These are phyloP conservation scores for Zalerion maritima DNA, from an alignment of 495 filamentous ascomycete genomes.

Conservation along the genomic window DNA sequence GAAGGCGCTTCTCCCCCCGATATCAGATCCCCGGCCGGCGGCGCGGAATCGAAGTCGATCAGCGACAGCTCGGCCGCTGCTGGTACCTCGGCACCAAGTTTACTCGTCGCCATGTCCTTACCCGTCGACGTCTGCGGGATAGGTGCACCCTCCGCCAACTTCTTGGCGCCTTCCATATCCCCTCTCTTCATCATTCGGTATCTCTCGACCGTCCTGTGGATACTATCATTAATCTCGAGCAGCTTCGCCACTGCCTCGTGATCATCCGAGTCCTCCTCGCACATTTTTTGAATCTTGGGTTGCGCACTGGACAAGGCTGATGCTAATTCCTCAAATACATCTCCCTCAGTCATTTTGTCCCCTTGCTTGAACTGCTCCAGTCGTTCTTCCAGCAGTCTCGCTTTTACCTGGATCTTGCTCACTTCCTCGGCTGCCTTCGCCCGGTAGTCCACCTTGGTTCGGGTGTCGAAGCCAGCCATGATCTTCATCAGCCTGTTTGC, in stretches of 20 bases:
- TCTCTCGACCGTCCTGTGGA: constrained; percentile 88
- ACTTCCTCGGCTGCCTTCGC: constrained; percentile 96
- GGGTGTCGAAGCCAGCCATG: constrained; percentile 92
- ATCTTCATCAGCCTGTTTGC: constrained; percentile 96
- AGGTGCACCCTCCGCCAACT: constrained; percentile 70
- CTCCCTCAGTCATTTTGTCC: constrained; percentile 72
- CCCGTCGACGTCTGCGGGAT: constrained; percentile 33
- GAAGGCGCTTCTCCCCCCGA: constrained; percentile 17
- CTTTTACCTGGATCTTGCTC: constrained; percentile 83
- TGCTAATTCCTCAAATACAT: constrained; percentile 94
- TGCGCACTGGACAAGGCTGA: constrained; percentile 83
- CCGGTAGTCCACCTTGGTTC: constrained; percentile 91
- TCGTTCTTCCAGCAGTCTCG: constrained; percentile 82
- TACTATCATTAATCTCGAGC: constrained; percentile 95
- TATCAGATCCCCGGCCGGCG: constrained; percentile 27
- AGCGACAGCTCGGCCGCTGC: constrained; percentile 77
- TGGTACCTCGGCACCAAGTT: too few relatives aligned
- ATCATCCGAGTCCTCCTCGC: constrained; percentile 95
- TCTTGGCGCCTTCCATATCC: constrained; percentile 74
- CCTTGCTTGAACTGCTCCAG: constrained; percentile 70
- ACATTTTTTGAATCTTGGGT: constrained; percentile 98
- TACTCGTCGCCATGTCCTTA: constrained; percentile 56
- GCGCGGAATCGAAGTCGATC: constrained; percentile 73
- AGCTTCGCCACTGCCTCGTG: constrained; percentile 90
- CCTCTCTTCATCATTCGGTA: constrained; percentile 92